Evolutionary conservation across 2,329 filamentous ascomycete genomes (phyloP), one percentile per base, ranked within the genome.

Genomic region (Ceratocystis huliohia): DNA sequence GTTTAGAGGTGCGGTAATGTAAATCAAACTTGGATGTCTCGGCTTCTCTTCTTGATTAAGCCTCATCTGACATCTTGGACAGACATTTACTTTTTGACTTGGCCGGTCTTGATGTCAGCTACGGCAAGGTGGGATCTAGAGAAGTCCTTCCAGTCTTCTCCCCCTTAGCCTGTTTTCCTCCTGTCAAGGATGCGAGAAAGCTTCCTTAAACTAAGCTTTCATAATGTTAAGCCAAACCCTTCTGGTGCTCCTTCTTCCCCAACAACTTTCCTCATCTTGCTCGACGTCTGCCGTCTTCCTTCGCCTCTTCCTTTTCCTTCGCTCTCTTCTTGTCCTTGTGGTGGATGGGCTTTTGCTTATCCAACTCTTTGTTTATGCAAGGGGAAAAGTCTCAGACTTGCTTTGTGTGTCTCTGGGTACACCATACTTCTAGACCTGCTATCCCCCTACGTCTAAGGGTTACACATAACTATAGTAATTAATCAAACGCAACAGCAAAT

Each of bases 281-380:
- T 50, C 37, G 13, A 41, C 37, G 37, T 41, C 3, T 41, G 37
- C 10, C 37, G 37, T 33, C 25, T 59, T 59, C 56, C 15, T 61
- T 61, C 37, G 33, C 41, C 6, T 37, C 15, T 61, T n/a, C 37
- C 37, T 15, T 37, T 22, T 22, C 17, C 41, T 44, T 22, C 25
- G 48, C 48, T 50, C 20, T 50, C 46, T 50, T 50, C 46, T 50
- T 50, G 10, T 37, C 33, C 10, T 13, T 37, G 33, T 13, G 7
- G 1, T 37, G 33, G 10, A 13, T 10, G 20, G 20, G 48, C 20
- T 30, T 57, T 22, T 57, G 8, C 17, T 33, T 10, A 7, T 15
- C 37, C 13, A 41, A 15, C 37, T 57, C 53, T 57, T 57, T 57
- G 53, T 57, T 30, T 20, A 57, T 57, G 53, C 53, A 57, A 57